Evolutionary conservation across 495 filamentous ascomycete genomes (phyloP), one percentile per base, ranked within the genome.

Genomic region (Evansstolkia leycettana): DNA sequence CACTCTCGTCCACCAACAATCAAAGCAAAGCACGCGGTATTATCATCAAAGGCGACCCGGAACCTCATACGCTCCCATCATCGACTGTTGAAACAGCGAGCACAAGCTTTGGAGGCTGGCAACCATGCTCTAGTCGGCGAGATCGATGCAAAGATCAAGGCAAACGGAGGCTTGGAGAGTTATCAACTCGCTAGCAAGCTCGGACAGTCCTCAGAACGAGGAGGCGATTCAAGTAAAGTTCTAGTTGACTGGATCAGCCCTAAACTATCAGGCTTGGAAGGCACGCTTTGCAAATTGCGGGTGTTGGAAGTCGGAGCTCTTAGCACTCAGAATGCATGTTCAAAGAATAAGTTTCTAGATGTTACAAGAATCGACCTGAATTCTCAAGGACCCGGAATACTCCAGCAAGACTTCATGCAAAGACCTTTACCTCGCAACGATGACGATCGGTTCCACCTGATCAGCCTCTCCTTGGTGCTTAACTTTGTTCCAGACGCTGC

Each of bases 371-470:
- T 99, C 52, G 90, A 99, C 57, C 63, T 99, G 28, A 79, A 88
- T 58, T 86, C 85, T 33, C 85, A 89, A 43, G 76, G 77, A 34
- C 66, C 78, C 0, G 76, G 75, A 2, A 96, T 99, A 40, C 46
- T 73, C 40, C 69, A 85, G 51, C 87, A 96, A 50, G 84, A 99
- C 56, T 96, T 99, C 47, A 96, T 99, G 88, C 60, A 83, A 49
- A 67, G 84, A 23, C 82, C 87, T 5, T 56, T 90, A 12, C 89
- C 89, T 0, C 36, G 33, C 6, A 47, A 59, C 33, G 64, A 71
- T 19, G 54, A 62, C 0, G 78, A 89, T 28, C 60, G 58, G 18
- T 96, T 95, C 50, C 80, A 99, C 51, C 67, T 94, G 28, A 78
- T 99, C 48, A 90, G 83, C 42, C 70, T 99, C n/a, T 93, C 84